Evolutionary conservation across 305 asterid genomes (phyloP), one percentile per base, ranked within the genome.

Genomic region (Striga hermonthica): DNA sequence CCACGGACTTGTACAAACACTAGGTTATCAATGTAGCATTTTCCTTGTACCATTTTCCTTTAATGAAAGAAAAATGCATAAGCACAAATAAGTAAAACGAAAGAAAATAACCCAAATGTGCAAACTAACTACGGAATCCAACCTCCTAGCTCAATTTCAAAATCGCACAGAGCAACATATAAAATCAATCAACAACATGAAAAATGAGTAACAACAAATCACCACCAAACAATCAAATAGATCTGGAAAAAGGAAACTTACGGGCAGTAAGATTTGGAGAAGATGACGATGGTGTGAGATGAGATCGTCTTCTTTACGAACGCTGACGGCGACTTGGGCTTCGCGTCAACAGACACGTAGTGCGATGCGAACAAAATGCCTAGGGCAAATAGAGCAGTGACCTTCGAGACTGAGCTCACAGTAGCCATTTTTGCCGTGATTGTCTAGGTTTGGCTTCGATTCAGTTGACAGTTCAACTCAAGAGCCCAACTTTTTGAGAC

Each of bases 211-310:
- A 56, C 31, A 28, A 4, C n/a, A 56, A 55, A 31, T 9, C 10
- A 12, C 11, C 7, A 12, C 38, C 22, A 0, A 57, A 57, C 35
- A 35, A 2, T 58, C 28, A n/a, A 57, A 49, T 12, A 39, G 40
- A 40, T 13, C 36, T 34, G 53, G 1, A 70, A 11, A 34, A 7
- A 13, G 50, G 44, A 9, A 9, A 41, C 72, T n/a, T 66, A 84
- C 95, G 89, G 95, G 87, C 95, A 84, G 68, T 87, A 84, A 47
- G 95, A 86, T 79, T 86, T 86, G 80, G 95, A 86, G 82, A 86
- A 86, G 72, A 86, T 84, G 52, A 78, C 95, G 47, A 86, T 79
- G 54, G 82, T 47, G 64, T 84, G 95, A 69, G 95, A 82, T 48
- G 77, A 70, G 53, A 86, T 76, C 0, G 89, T 80, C 48, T 82